Conservation (phyloP, 768 basidiomycete species). For the Xerocomus potaroensis region DNA sequence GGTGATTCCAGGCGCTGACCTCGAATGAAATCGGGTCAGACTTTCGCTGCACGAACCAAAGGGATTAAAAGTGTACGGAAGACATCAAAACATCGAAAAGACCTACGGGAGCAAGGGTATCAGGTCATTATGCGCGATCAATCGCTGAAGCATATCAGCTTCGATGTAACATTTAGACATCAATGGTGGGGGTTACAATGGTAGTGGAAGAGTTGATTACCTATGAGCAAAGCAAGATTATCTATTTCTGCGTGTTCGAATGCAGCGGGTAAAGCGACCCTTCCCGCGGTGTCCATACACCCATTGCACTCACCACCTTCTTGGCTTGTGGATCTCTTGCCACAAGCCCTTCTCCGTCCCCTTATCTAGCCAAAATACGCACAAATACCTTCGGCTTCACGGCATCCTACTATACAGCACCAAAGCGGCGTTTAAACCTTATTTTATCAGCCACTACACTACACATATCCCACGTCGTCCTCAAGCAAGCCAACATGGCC, state of each 20-base stretch:
- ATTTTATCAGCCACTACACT: conserved; percentile 34
- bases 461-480: conserved; percentile 5
- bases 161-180: conserved; percentile 22
- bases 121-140: conserved; percentile 94
- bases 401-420: conserved; percentile 52
- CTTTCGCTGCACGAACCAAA: conserved; percentile 54
- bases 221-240: conserved; percentile 82
- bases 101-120: conserved; percentile 85
- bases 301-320: conserved; percentile 59
- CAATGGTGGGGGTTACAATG: conserved; percentile 15
- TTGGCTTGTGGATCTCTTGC: conserved; percentile 22
- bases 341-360: not conserved
- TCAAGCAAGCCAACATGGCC: conserved; percentile 63
- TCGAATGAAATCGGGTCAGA: conserved; percentile 94
- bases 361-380: conserved; percentile 21
- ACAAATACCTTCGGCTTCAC: conserved; percentile 32
- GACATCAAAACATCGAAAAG: conserved; percentile 8
- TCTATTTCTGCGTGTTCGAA: conserved; percentile 87
- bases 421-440: conserved; percentile 52
- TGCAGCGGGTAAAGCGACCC: conserved; percentile 74
- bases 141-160: conserved; percentile 96
- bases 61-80: conserved; percentile 20
- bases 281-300: conserved; percentile 68
- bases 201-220: conserved; percentile 43
- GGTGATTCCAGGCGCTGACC: conserved; percentile 81